phyloP scores from a whole-genome alignment of 2,329 filamentous ascomycete genomes.

The Trichoderma sp. region DNA sequence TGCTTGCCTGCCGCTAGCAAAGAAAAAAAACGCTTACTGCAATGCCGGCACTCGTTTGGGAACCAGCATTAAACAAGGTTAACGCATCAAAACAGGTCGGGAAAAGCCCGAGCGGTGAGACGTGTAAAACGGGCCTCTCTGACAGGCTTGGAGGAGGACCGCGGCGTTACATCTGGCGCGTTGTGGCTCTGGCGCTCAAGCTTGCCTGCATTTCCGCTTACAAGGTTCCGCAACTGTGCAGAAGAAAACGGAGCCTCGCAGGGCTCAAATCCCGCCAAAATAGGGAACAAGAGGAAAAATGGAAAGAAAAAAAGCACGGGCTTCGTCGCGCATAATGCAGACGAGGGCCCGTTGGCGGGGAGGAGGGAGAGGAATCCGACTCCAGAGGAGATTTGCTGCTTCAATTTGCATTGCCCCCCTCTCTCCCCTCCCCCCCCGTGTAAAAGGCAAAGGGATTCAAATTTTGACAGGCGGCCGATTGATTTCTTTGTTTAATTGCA shows the following conservation, averaged over 20 bases:
- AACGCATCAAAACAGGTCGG: neutral
- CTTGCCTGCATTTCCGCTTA: conserved; percentile 4
- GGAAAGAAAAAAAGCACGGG: neutral
- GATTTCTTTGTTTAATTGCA: conserved; percentile 3
- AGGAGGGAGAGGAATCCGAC: neutral
- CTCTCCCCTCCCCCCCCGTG: neutral
- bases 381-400: neutral
- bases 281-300: neutral
- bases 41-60: conserved; percentile 7
- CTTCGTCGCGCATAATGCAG: neutral
- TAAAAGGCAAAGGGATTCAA: neutral
- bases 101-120: conserved; percentile 8
- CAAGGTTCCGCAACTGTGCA: neutral
- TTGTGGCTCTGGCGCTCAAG: conserved; percentile 4
- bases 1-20: neutral
- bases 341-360: neutral
- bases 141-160: neutral
- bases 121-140: neutral
- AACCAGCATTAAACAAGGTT: neutral
- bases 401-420: neutral
- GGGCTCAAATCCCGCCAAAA: neutral
- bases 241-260: neutral
- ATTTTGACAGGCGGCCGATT: neutral
- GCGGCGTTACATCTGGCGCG: neutral
- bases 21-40: neutral